Conservation (phyloP, 78 protist genomes). For the Guillardia theta region DNA sequence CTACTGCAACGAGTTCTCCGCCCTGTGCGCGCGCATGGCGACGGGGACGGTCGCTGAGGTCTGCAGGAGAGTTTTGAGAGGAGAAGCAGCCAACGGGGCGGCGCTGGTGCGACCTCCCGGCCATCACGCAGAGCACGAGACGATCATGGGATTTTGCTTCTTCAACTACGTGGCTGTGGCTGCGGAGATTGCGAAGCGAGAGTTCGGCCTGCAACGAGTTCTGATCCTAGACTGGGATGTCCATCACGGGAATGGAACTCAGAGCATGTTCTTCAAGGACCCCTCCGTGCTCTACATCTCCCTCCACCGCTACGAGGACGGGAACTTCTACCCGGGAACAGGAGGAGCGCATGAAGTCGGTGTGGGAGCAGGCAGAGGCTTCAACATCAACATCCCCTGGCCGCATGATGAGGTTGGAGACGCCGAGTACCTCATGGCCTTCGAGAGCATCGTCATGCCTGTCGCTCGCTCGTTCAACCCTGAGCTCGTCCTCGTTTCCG, state of each 20-base stretch:
- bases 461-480: background rate
- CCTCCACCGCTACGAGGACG: background rate
- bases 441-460: background rate
- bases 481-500: background rate
- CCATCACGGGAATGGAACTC: conserved; percentile 44
- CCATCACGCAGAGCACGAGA: background rate
- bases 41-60: background rate
- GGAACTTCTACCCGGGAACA: conserved; percentile 41
- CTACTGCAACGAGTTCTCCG: background rate
- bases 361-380: conserved; percentile 55
- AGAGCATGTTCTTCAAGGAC: background rate
- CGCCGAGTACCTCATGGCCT: conserved; percentile 62
- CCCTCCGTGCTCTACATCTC: background rate
- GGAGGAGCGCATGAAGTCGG: background rate
- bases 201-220: background rate
- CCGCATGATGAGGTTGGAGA: conserved; percentile 34
- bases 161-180: conserved; percentile 47
- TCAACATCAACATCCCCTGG: conserved; percentile 71
- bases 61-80: background rate
- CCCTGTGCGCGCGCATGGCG: background rate
- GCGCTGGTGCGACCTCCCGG: background rate
- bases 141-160: conserved; percentile 32
- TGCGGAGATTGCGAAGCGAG: background rate
- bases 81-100: background rate
- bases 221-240: conserved; percentile 26